Evolutionary conservation across 2,329 filamentous ascomycete species (phyloP), one percentile per base, ranked within the genome.

Genomic region (Gaeumannomyces tritici): DNA sequence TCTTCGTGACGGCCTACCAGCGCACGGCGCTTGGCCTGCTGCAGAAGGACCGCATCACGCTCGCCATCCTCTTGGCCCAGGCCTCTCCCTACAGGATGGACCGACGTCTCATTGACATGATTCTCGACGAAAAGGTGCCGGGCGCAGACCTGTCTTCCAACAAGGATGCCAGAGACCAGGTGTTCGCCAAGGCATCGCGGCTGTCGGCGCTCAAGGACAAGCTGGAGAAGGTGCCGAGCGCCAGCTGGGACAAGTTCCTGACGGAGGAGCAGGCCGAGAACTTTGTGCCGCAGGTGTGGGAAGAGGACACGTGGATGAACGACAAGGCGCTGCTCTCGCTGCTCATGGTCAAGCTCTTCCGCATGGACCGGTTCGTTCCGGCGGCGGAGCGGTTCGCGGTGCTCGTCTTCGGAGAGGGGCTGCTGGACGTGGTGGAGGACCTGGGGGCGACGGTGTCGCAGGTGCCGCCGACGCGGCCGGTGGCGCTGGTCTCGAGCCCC

Each of bases 1-100:
- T 99, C 15, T 99, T 99, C 70, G 85, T 96, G 65, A 93, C 90
- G 63, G 88, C 93, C 1, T 98, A 95, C 76, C 90, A 93, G 73
- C 88, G 95, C 66, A 99, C 96, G n/a, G 93, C 93, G 6, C 82
- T 97, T 18, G 91, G 93, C 62, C 78, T 99, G 61, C 82, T 98
- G 64, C 95, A 99, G 72, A 96, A 93, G 73, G 95, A 99, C 71
- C 88, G 91, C 58, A 89, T 99, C 67, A 96, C 93, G 0, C 83
- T 99, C 59, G 96, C 93, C 33, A 93, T 99, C 84, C 85, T 99
- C 61, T 86, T 99, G 57, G 92, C 93, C 8, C 95, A 98, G 75
- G 95, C 93, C 6, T 90, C 93, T n/a, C 95, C 95, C 0, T 96
- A 93, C 78, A 86, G 90, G 69, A 96, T 98, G 89, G 91, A 99